A percentile compares a stretch with the other conserved stretches of the same genome.
Evolutionary conservation across 2,329 filamentous ascomycete genomes (phyloP).

Genomic region (Ascochyta rabiei): DNA sequence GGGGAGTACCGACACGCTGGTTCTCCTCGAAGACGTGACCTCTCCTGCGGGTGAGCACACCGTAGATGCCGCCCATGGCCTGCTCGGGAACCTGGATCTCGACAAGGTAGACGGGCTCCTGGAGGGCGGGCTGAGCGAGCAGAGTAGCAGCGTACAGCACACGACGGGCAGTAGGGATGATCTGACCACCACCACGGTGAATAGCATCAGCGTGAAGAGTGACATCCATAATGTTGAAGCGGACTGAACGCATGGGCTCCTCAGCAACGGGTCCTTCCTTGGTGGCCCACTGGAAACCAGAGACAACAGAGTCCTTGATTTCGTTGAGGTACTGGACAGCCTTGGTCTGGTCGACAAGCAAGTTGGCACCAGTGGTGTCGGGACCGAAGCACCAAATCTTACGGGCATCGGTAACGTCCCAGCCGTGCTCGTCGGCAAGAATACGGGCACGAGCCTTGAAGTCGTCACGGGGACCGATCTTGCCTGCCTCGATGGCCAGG

Average conservation of each 20-base stretch:
- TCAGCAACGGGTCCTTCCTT: slow-evolving; percentile 97
- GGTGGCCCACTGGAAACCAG: slow-evolving; percentile 99
- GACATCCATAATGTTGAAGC: slow-evolving; percentile 99
- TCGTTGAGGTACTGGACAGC: slow-evolving; percentile 99
- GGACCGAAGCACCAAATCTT: slow-evolving; percentile 99
- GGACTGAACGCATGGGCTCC: slow-evolving; percentile 95
- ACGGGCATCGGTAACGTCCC: slow-evolving; percentile 99
- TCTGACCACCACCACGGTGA: slow-evolving; percentile 98
- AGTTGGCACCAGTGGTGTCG: slow-evolving; percentile 96
- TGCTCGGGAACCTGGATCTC: slow-evolving; percentile 99
- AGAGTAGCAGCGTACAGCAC: slow-evolving; percentile 93
- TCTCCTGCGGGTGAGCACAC: slow-evolving; percentile 95
- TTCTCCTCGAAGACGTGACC: slow-evolving; percentile 99
- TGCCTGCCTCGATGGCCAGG: slow-evolving; percentile 87
- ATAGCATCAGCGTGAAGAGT: slow-evolving; percentile 99
- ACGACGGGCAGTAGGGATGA: slow-evolving; percentile 97
- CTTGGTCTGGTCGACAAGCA: slow-evolving; percentile 99
- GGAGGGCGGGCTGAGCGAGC: slow-evolving; percentile 86
- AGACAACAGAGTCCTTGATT: slow-evolving; percentile 99
- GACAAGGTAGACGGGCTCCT: slow-evolving; percentile 98
- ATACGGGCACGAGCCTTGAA: slow-evolving; percentile 98
- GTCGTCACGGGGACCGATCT: slow-evolving; percentile 94
- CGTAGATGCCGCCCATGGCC: slow-evolving; percentile 99
- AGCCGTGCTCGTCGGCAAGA: slow-evolving; percentile 95
- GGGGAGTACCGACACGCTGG: slow-evolving; percentile 96